Conservation (phyloP, 2,329 filamentous ascomycete genomes). For the Hymenoscyphus scutula region DNA sequence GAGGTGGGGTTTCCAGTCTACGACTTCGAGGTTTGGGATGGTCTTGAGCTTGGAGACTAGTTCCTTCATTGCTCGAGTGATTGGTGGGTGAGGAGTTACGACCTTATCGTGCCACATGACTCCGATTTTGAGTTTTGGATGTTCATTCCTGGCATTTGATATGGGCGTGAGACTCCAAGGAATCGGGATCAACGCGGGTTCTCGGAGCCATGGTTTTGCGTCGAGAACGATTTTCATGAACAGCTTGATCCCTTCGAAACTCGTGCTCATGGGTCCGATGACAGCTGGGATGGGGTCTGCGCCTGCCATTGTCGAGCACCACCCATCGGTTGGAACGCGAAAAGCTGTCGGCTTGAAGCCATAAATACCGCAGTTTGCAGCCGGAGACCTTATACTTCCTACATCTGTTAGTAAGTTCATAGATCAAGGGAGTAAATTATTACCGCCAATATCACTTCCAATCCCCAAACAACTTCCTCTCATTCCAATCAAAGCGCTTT, state of each 20-base stretch:
- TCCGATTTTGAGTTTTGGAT: constrained; percentile 40
- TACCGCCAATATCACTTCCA: constrained; percentile 58
- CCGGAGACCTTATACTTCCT: constrained; percentile 38
- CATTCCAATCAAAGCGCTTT: constrained; percentile 57
- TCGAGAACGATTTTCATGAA: constrained; percentile 35
- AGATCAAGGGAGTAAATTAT: background rate
- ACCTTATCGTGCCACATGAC: constrained; percentile 28
- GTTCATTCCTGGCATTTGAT: background rate
- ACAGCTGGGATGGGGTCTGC: constrained; percentile 22
- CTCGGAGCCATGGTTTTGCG: constrained; percentile 47
- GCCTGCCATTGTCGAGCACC: constrained; percentile 45
- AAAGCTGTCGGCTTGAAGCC: constrained; percentile 47
- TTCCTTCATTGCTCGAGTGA: constrained; percentile 24
- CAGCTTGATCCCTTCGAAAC: constrained; percentile 46
- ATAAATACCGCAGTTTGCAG: constrained; percentile 49
- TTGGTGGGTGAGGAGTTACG: constrained; percentile 22
- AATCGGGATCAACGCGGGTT: constrained; percentile 50
- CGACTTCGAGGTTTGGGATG: constrained; percentile 20
- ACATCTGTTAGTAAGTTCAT: background rate
- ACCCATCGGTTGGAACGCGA: constrained; percentile 41
- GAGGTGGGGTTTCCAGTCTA: constrained; percentile 26
- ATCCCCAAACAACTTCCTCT: constrained; percentile 52
- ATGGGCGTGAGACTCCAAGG: constrained; percentile 42
- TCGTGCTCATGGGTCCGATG: constrained; percentile 42
- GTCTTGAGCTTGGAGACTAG: constrained; percentile 11